Base-by-base conservation (phyloP, 805 yeast genomes). In the Ogataea nonfermentans region DNA sequence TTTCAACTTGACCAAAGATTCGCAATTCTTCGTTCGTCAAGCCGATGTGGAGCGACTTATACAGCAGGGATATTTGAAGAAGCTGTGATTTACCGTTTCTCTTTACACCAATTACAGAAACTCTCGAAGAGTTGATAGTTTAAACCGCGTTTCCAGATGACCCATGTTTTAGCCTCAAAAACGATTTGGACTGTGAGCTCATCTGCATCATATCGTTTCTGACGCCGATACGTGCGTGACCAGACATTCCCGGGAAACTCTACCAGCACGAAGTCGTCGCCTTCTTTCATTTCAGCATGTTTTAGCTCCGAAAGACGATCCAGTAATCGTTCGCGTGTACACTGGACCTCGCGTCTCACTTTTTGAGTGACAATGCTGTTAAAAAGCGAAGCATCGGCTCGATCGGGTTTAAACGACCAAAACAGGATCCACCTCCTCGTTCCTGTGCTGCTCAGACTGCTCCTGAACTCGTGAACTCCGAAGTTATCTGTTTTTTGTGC, bases 11-110 rank as follows among this genome's bases (percentile, higher is more conserved):
- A 86, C 95, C 3, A 91, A 90, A 55, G 91, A 91, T 59, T 85
- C 96, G 3, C 98, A 93, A 57, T 90, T 91, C 57, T 91, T 85
- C 57, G 97, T 91, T 13, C 71, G 99, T 43, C 91, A 87, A 51
- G 82, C 93, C 0, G 99, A 93, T 56, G 99, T 93, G 6, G 97
- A 91, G 56, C 68, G 97, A 36, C 69, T 93, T 43, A 86, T 93
- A 24, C 96, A 89, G 56, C 99, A 93, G 61, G 98, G 97, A 0
- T 88, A 86, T 52, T 63, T 93, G 39, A 95, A 87, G 59, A 85
- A 83, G 57, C 37, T 51, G 25, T 51, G 37, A 34, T 4, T 31
- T 24, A 23, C 23, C 9, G 11, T 10, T 8, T 13, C 29, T 40
- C 35, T 20, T 37, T 47, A 26, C 58, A 24, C 49, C 53, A 52